Base-by-base conservation (phyloP, 176 grass and related monocot species). In the Tillandsia fasciculata region DNA sequence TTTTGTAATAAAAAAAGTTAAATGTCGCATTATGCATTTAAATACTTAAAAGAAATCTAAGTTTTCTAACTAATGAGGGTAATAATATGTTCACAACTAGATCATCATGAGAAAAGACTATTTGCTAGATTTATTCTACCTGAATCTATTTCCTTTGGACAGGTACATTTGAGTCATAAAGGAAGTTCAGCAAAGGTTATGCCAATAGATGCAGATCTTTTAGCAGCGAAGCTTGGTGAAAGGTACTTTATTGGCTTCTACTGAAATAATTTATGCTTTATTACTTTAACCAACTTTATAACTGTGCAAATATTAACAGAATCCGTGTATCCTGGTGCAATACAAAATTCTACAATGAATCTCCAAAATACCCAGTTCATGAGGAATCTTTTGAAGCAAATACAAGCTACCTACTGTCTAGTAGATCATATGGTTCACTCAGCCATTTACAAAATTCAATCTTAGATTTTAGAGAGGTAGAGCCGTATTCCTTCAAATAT, bases 181-280 rank as follows among this genome's bases (percentile, higher is more conserved):
- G 75, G 53, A n/a, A 85, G 72, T 56, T 76, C 82, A 78, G 84
- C 82, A 78, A 89, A 85, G 72, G 63, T 90, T 59, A 86, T 70
- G 53, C 80, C 84, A 14, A 77, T 87, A 13, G 77, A 87, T 76
- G 26, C 68, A 83, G 84, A 85, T 68, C 81, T 79, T 65, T 75
- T 87, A 75, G 57, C 82, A 85, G 78, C 82, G 51, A 87, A 90
- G 51, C 51, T 81, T 57, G 70, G 77, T 84, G 80, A 90, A 75
- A 99, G 89, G 94, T 96, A 83, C 29, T 69, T 13, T 61, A 59
- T 74, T 67, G 9, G 49, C 70, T 50, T 78, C 1, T 5, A 27
- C 12, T 42, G 33, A 42, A 42, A 42, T 42, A 42, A 6, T 42
- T 42, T 42, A 42, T 42, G 33, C 7, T 42, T 42, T 42, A 42